phyloP scores from a whole-genome alignment of 2,329 filamentous ascomycete genomes.

The Clarireedia homoeocarpa region DNA sequence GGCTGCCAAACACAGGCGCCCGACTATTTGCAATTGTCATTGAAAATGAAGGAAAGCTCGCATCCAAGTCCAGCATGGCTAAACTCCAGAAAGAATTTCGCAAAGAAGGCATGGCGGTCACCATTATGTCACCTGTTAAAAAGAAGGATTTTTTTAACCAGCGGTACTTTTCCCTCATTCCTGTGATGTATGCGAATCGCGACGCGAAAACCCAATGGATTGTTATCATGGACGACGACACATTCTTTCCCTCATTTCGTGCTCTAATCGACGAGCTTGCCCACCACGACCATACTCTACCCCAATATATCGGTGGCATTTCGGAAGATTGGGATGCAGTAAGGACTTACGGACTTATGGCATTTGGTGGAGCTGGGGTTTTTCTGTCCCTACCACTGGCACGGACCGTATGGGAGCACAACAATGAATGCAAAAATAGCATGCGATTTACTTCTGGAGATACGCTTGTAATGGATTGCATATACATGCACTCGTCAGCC shows the following conservation, averaged over 20 bases:
- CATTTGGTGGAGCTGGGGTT: slow-evolving; percentile 27
- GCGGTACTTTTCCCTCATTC: slow-evolving; percentile 39
- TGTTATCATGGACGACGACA: slow-evolving; percentile 27
- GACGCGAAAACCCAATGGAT: slow-evolving; percentile 31
- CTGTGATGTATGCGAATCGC: slow-evolving; percentile 33
- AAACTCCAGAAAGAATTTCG: slow-evolving; percentile 22
- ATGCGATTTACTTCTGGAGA: slow-evolving; percentile 25
- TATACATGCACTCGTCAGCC: slow-evolving; percentile 20
- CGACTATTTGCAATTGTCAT: slow-evolving; percentile 26
- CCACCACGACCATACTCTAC: slow-evolving; percentile 21
- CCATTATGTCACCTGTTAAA: slow-evolving; percentile 23
- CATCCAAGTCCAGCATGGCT: slow-evolving; percentile 21
- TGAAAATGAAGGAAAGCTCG: slow-evolving; percentile 21
- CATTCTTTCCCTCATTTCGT: slow-evolving; percentile 28
- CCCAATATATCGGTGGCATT: slow-evolving; percentile 25
- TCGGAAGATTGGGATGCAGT: slow-evolving; percentile 28
- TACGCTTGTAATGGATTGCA: slow-evolving; percentile 27
- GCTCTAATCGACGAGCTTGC: slow-evolving; percentile 28
- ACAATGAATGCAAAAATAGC: slow-evolving; percentile 22
- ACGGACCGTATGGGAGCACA: slow-evolving; percentile 20
- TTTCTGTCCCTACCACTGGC: slow-evolving; percentile 24
- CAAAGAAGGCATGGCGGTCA: slow-evolving; percentile 22
- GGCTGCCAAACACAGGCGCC: slow-evolving; percentile 26
- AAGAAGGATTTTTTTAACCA: slow-evolving; percentile 24
- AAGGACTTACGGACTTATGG: slow-evolving; percentile 28